A percentile compares a stretch with the other conserved stretches of the same genome.
Conservation (phyloP, 768 basidiomycete genomes). For the Neoboletus subvelutipes region DNA sequence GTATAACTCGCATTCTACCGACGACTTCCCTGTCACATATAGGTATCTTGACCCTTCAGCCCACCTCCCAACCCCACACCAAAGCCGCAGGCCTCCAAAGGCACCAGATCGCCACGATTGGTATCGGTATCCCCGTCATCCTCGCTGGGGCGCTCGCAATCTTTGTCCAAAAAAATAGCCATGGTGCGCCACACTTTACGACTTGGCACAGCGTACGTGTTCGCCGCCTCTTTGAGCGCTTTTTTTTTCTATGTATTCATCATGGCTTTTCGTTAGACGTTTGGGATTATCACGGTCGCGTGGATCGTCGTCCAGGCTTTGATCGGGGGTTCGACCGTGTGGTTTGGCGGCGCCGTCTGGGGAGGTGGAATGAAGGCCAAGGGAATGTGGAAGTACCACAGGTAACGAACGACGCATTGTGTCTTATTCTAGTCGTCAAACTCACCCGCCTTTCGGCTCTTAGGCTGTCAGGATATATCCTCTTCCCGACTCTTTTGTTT, state of each 20-base stretch:
- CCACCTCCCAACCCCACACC: conserved; percentile 62
- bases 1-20: neutral
- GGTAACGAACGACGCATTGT: conserved; percentile 39
- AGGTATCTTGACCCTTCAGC: conserved; percentile 78
- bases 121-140: conserved; percentile 56
- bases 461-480: conserved; percentile 71
- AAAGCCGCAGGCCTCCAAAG: conserved; percentile 66
- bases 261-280: conserved; percentile 39
- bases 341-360: conserved; percentile 67
- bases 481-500: conserved; percentile 59
- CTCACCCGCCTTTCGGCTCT: conserved; percentile 2
- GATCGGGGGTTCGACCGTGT: conserved; percentile 74
- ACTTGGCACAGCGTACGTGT: conserved; percentile 72
- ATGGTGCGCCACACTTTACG: conserved; percentile 55
- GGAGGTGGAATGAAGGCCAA: conserved; percentile 75
- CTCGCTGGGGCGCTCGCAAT: conserved; percentile 62
- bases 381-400: conserved; percentile 79
- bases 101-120: conserved; percentile 65
- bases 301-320: conserved; percentile 64
- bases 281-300: conserved; percentile 60
- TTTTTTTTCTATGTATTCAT: neutral
- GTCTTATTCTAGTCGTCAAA: neutral
- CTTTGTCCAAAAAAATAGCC: conserved; percentile 55
- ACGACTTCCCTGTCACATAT: conserved; percentile 24
- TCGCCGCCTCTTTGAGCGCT: neutral